Base-by-base conservation (phyloP, 78 protist species). In the Corallochytrium limacisporum region DNA sequence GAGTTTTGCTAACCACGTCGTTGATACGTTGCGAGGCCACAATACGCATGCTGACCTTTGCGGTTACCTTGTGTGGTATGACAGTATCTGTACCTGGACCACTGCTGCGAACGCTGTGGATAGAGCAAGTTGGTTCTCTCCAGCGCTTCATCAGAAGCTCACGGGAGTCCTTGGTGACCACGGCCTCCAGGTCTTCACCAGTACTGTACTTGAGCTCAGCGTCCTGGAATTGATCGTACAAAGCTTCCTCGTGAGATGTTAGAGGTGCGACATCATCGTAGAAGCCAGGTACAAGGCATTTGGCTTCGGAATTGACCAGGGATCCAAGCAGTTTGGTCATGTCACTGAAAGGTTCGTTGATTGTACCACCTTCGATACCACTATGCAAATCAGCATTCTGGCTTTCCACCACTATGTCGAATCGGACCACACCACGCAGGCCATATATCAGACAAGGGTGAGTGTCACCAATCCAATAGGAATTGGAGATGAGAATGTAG, bases 361-460 rank as follows among this genome's bases (percentile, higher is more conserved):
- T 70, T 5, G 46, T 62, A 12, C 83, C 83, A 9, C 83, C 83
- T 20, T 72, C 59, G n/a, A 69, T 49, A 13, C 83, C 83, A 4
- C 74, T 44, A 72, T 77, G 83, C 35, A 77, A 47, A n/a, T 70
- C 65, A 22, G 24, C 40, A 51, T 29, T 4, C n/a, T 75, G 70
- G 22, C 81, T 74, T 1, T 12, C 8, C 48, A 75, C 69, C 29
- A 42, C 39, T 32, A 75, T 40, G 46, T 13, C 46, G 46, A 8
- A 40, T 12, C 49, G 20, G 20, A 44, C 49, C 18, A 44, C 49
- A 44, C 83, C 83, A 2, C 83, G 22, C 77, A 69, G 40, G 20
- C 83, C 83, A 62, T 62, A 69, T 24, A 44, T 51, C 36, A 77
- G 65, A 50, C 77, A 69, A 18, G 83, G 83, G 24, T 24, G 35